phyloP scores from a whole-genome alignment of 169 alveolate genomes.

The Plasmodium reichenowi region DNA sequence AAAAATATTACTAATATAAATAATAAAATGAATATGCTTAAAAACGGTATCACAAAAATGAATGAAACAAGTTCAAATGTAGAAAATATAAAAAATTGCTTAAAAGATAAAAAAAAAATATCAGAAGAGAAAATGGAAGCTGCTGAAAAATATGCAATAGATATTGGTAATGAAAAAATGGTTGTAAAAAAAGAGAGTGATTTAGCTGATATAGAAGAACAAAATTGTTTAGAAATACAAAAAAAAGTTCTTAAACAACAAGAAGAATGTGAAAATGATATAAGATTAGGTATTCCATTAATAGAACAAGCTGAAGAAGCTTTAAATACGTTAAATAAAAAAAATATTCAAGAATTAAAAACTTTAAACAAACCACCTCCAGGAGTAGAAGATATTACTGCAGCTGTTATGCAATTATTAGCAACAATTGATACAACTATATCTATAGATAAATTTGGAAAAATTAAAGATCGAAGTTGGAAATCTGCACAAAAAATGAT shows the following conservation, averaged over 20 bases:
- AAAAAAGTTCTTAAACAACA: constrained; percentile 90
- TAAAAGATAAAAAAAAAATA: constrained; percentile 91
- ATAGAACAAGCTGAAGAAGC: constrained; percentile 94
- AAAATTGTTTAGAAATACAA: constrained; percentile 93
- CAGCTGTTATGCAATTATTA: constrained; percentile 93
- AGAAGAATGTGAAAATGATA: constrained; percentile 92
- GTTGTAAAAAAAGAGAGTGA: constrained; percentile 92
- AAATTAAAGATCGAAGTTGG: constrained; percentile 93
- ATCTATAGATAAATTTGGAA: constrained; percentile 94
- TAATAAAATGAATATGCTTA: constrained; percentile 56
- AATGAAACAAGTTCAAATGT: constrained; percentile 80
- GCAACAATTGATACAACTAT: constrained; percentile 92
- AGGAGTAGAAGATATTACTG: constrained; percentile 94
- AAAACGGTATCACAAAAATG: constrained; percentile 49
- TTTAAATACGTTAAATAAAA: constrained; percentile 92
- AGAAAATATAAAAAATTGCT: constrained; percentile 90
- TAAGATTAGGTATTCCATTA: constrained; percentile 94
- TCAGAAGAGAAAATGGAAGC: constrained; percentile 94
- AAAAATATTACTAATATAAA: constrained; percentile 81
- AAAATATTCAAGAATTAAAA: constrained; percentile 94
- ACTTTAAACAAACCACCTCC: constrained; percentile 95
- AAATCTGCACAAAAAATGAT: constrained; percentile 96
- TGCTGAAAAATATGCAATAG: constrained; percentile 94
- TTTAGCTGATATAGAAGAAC: constrained; percentile 94
- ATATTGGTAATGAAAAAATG: constrained; percentile 94